Base-by-base conservation (phyloP, 352 stramenopile genomes). In the Globisporangium mamillatum region DNA sequence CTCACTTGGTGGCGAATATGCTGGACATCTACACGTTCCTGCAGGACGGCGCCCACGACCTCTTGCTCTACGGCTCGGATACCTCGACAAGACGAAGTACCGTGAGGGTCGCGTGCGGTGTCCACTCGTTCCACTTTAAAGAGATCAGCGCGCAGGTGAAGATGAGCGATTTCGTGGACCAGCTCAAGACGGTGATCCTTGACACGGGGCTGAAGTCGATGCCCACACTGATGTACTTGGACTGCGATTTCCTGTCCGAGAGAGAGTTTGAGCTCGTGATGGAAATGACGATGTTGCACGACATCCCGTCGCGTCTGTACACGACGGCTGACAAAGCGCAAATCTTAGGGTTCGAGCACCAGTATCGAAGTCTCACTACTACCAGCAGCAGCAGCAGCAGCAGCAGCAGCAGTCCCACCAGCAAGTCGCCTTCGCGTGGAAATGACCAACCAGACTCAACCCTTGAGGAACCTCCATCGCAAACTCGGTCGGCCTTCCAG, bases 1-100 rank as follows among this genome's bases (percentile, higher is more conserved):
- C 74, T 14, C 79, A 75, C 20, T 65, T 71, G 44, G 64, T 77
- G 50, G 74, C 84, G n/a, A 85, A 84, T 55, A 86, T 78, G 59
- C 58, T 89, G 20, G 80, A 86, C 29, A 60, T 90, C 18, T 78
- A 82, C 52, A 78, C 60, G 25, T 80, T 87, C n/a, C 55, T 89
- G 18, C 75, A 89, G 36, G 75, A 74, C 41, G 77, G 80, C 0
- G 64, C 65, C 0, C 75, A 64, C 18, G 72, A 83, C 25, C 64
- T 90, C 24, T 56, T 89, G 25, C 67, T 90, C 16, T 77, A 60
- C 36, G 82, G 82, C 18, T 73, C 70, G 1, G 80, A 88, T 22
- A 74, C 75, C 9, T 75, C 72, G 10, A 77, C 77, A 27, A 71
- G 77, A 22, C 70, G 80, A 18, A 80, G 77, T 24, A 73, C 80